These are phyloP conservation scores for Pichia nanzhaoensis DNA, from an alignment of 805 yeast species.

Conservation along the genomic window DNA sequence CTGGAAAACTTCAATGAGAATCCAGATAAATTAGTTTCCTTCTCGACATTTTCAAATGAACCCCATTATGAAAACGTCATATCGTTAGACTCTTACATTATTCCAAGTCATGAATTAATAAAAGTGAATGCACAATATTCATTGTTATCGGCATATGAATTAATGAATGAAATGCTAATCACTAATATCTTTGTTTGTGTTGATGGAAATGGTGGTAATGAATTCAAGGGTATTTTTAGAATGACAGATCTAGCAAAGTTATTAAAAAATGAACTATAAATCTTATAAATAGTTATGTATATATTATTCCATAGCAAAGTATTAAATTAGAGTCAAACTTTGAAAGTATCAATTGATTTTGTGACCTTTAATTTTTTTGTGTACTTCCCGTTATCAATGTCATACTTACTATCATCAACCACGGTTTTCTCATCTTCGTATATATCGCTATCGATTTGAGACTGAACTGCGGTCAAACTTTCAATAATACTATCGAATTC, in stretches of 20 bases:
- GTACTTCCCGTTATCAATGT: background rate
- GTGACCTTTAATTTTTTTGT: conserved; percentile 13
- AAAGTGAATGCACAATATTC: conserved; percentile 28
- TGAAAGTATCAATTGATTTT: conserved; percentile 19
- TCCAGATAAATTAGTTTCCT: conserved; percentile 1
- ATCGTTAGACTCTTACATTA: conserved; percentile 5
- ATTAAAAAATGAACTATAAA: conserved; percentile 1
- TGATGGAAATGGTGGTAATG: conserved; percentile 15
- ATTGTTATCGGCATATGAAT: conserved; percentile 31
- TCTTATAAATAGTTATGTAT: no score
- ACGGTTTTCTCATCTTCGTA: background rate
- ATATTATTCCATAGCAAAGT: background rate
- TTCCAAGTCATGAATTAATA: conserved; percentile 15
- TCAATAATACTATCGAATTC: background rate
- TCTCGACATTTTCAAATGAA: background rate
- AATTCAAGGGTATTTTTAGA: conserved; percentile 9
- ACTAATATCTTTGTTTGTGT: conserved; percentile 27
- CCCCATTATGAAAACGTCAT: background rate
- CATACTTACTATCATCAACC: conserved; percentile 10
- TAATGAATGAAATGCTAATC: conserved; percentile 35
- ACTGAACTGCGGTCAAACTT: background rate
- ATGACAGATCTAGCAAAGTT: conserved; percentile 9
- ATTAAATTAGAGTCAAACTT: conserved; percentile 8
- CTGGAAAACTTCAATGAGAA: background rate
- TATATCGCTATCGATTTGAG: background rate